Evolutionary conservation across 2,329 filamentous ascomycete genomes (phyloP).

Genomic region (Aspergillus fumigatus): DNA sequence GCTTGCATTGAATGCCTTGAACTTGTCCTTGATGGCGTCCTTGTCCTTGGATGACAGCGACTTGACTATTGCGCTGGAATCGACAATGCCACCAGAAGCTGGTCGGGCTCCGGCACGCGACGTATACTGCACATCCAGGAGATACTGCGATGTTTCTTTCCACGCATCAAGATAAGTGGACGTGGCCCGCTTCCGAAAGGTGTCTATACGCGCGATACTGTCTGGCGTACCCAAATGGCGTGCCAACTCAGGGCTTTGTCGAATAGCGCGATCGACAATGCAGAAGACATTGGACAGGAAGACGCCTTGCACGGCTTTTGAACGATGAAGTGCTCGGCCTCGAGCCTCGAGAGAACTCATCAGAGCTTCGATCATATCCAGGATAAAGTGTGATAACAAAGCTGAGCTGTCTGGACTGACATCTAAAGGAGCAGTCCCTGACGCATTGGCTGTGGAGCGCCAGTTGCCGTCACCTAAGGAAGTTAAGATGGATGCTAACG

Average conservation of each 20-base stretch:
- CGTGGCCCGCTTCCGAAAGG: conserved; percentile 82
- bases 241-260: conserved; percentile 67
- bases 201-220: conserved; percentile 65
- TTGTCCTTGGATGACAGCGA: conserved; percentile 83
- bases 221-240: conserved; percentile 61
- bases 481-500: conserved; percentile 83
- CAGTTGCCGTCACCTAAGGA: conserved; percentile 92
- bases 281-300: conserved; percentile 86
- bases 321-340: conserved; percentile 66
- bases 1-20: conserved; percentile 79
- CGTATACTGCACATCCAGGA: conserved; percentile 90
- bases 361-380: conserved; percentile 80
- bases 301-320: conserved; percentile 74
- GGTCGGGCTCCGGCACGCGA: conserved; percentile 65
- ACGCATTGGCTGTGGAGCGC: conserved; percentile 59
- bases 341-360: conserved; percentile 72
- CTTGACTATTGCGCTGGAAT: conserved; percentile 81
- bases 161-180: conserved; percentile 79
- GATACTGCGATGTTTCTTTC: conserved; percentile 77
- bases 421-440: conserved; percentile 72
- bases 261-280: conserved; percentile 79
- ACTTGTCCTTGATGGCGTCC: conserved; percentile 94
- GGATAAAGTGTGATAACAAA: conserved; percentile 83
- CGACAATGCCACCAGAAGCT: conserved; percentile 60
- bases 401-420: conserved; percentile 82